Base-by-base conservation (phyloP, 1,284 basidiomycete genomes). In the Exobasidium cylindrosporum region DNA sequence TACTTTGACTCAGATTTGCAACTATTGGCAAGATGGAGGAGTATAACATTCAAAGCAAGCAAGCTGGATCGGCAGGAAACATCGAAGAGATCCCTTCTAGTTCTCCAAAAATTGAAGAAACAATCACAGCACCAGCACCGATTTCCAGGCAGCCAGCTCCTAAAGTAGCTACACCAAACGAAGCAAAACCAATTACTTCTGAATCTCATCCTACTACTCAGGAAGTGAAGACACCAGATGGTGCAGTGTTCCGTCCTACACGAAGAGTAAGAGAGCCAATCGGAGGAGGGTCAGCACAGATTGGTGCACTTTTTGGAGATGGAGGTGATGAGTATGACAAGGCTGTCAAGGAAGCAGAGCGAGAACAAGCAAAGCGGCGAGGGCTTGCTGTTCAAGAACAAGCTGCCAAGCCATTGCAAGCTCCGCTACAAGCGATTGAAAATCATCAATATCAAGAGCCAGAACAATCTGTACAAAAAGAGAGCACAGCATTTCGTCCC, bases 211-310 rank as follows among this genome's bases (percentile, higher is more conserved):
- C 32, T 57, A 24, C 55, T n/a, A 57, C 56, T 31, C 44, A 43
- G 24, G 60, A 14, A 21, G 47, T 17, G 35, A 28, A 4, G 40
- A 62, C 13, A 58, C 47, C 32, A 31, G 50, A 10, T 2, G 72
- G 73, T 21, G 69, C 74, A 4, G 68, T 64, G 49, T 76, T 72
- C 62, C 63, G 70, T 28, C 72, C 73, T 17, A 76, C 67, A 45
- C 68, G 72, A 31, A 70, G 68, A 40, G 73, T 76, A 14, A 69
- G 72, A 47, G 70, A 76, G 65, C 64, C 69, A 30, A 62, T 70
- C 24, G 61, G 61, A 30, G 73, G 71, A 17, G 66, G 72, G 1
- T 69, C 65, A 24, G 69, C 62, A 11, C 69, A 73, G 53, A 73
- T 72, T 14, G 64, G 61, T 1, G 64, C 70, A 1, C 65, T 76